A percentile compares a stretch with the other conserved stretches of the same genome.
Conservation (phyloP, 352 stramenopile species). For the Stramenopiles sp. region DNA sequence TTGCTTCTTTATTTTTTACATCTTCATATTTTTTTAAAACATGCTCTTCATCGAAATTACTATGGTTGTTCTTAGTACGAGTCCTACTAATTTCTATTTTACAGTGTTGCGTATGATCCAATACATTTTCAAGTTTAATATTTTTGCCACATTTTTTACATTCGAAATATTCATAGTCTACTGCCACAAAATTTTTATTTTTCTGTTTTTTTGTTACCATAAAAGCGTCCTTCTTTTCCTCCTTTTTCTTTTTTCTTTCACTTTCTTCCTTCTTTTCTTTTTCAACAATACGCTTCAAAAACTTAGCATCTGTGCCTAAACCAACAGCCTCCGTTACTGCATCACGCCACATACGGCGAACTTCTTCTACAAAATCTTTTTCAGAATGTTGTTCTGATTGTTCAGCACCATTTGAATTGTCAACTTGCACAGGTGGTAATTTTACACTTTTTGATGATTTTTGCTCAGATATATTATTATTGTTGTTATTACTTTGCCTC, state of each 20-base stretch:
- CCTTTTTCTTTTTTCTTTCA: not conserved
- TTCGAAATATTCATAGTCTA: not conserved
- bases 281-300: not conserved
- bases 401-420: not conserved
- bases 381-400: not conserved
- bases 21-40: too few relatives aligned
- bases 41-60: too few relatives aligned
- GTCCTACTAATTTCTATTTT: too few relatives aligned
- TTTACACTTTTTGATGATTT: too few relatives aligned
- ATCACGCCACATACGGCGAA: not conserved
- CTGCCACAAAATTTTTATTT: too few relatives aligned
- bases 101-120: not conserved
- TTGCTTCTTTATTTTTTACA: not conserved
- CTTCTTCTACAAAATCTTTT: slow-evolving; percentile 4
- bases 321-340: not conserved
- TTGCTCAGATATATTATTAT: not conserved
- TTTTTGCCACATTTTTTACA: not conserved
- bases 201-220: too few relatives aligned
- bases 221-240: not conserved
- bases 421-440: not conserved
- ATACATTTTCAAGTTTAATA: not conserved
- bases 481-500: not conserved
- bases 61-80: too few relatives aligned
- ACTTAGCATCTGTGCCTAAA: not conserved
- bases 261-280: not conserved